phyloP scores from a whole-genome alignment of 345 rosid species.

The Eucalyptus viminalis region DNA sequence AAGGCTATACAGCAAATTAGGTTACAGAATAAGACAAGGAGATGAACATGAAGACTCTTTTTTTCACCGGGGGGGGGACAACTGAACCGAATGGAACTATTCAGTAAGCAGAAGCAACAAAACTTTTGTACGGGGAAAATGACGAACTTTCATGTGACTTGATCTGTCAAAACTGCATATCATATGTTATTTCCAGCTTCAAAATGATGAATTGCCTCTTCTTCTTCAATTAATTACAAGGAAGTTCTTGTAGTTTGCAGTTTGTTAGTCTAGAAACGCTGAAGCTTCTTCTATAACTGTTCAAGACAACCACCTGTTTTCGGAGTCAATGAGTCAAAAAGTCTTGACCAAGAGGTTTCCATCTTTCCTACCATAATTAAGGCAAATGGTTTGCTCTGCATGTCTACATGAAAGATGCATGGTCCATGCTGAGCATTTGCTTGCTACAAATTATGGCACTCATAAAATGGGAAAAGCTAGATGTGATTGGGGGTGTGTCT shows the following conservation, averaged over 20 bases:
- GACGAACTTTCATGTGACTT: not conserved
- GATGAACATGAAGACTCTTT: not conserved
- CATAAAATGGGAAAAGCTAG: not conserved
- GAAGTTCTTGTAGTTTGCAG: not conserved
- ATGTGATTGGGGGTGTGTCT: not conserved
- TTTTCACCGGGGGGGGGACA: not conserved
- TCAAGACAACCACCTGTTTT: not conserved
- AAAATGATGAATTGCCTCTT: not conserved
- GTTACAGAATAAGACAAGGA: not conserved
- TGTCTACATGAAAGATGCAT: not conserved
- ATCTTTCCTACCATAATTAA: not conserved
- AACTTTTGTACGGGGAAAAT: not conserved
- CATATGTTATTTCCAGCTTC: not conserved
- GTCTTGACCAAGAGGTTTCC: not conserved
- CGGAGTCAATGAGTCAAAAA: not conserved
- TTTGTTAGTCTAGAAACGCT: not conserved
- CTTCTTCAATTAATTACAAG: not conserved
- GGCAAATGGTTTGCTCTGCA: not conserved
- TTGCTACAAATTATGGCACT: not conserved
- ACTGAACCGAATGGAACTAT: not conserved
- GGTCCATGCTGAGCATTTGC: not conserved
- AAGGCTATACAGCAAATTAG: not conserved
- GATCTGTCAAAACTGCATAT: not conserved
- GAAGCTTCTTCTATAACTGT: not conserved
- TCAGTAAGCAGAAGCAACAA: not conserved